Evolutionary conservation across 352 stramenopile genomes (phyloP).

Genomic region (Phytophthora quininea): DNA sequence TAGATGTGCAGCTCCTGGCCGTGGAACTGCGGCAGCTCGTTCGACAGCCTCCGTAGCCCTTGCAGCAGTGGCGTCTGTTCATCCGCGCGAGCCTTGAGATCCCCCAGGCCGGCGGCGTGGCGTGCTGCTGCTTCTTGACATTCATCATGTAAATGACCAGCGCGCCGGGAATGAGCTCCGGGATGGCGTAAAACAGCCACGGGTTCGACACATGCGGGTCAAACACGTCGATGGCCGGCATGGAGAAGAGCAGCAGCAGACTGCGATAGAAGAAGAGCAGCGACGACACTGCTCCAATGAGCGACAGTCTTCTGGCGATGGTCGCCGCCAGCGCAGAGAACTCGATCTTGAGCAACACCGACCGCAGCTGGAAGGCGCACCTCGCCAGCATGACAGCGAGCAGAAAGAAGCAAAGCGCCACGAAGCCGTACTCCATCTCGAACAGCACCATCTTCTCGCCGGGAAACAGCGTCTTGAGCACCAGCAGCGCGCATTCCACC

Average conservation of each 20-base stretch:
- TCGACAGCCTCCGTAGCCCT: constrained; percentile 33
- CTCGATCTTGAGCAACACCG: constrained; percentile 75
- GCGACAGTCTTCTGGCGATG: constrained; percentile 60
- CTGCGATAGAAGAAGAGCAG: constrained; percentile 70
- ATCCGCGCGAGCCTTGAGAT: constrained; percentile 27
- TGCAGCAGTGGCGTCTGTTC: constrained; percentile 64
- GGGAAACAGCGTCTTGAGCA: constrained; percentile 77
- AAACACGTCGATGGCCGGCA: constrained; percentile 72
- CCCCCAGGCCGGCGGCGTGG: constrained; percentile 19
- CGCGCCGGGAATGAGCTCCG: constrained; percentile 68
- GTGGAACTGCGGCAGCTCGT: constrained; percentile 57
- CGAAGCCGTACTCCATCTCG: constrained; percentile 73
- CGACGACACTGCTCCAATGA: constrained; percentile 58
- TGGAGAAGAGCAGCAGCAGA: constrained; percentile 66
- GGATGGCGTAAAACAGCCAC: constrained; percentile 81
- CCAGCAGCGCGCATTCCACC: constrained; percentile 69
- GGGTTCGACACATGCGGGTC: constrained; percentile 72
- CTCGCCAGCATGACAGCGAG: constrained; percentile 73
- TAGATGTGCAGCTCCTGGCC: constrained; percentile 70
- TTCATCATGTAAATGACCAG: constrained; percentile 86
- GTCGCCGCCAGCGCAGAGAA: constrained; percentile 67
- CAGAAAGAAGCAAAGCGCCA: constrained; percentile 78
- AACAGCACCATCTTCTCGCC: constrained; percentile 61
- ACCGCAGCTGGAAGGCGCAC: constrained; percentile 51
- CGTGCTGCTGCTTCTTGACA: constrained; percentile 49